Evolutionary conservation across 2,329 filamentous ascomycete genomes (phyloP).

Genomic region (Plenodomus tracheiphilus): DNA sequence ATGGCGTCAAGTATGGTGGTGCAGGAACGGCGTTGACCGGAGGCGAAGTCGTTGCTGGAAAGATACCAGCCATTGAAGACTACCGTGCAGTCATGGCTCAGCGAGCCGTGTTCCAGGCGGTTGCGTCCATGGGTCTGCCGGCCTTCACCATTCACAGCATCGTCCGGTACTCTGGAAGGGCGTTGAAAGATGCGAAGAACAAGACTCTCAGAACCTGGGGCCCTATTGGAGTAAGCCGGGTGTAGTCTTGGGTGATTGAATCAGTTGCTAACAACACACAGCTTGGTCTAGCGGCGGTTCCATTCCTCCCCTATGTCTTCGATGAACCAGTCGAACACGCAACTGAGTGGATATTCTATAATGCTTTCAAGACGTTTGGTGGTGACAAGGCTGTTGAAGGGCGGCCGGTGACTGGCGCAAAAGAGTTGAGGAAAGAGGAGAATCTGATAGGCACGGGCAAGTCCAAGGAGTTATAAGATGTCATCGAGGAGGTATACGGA

Average conservation of each 20-base stretch:
- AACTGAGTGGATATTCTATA: slow-evolving; percentile 88
- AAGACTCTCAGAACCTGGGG: slow-evolving; percentile 77
- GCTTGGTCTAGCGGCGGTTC: slow-evolving; percentile 69
- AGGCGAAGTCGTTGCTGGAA: slow-evolving; percentile 40
- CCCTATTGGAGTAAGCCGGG: slow-evolving; percentile 77
- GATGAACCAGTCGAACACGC: slow-evolving; percentile 91
- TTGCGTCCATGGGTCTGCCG: slow-evolving; percentile 92
- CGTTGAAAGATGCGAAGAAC: slow-evolving; percentile 83
- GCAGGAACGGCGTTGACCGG: slow-evolving; percentile 24
- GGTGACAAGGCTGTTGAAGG: slow-evolving; percentile 61
- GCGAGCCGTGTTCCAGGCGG: slow-evolving; percentile 82
- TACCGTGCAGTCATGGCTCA: slow-evolving; percentile 90
- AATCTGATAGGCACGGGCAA: slow-evolving; percentile 29
- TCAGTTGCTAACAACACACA: slow-evolving; percentile 30
- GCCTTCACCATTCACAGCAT: slow-evolving; percentile 94
- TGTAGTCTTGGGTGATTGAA: too few relatives aligned
- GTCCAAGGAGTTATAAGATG: slow-evolving; percentile 46
- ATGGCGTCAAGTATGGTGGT: slow-evolving; percentile 26
- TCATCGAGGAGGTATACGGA: too few relatives aligned
- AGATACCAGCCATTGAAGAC: slow-evolving; percentile 78
- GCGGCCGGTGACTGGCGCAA: slow-evolving; percentile 43
- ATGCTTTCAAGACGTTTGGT: slow-evolving; percentile 73
- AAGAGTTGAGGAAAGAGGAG: slow-evolving; percentile 42
- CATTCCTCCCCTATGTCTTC: slow-evolving; percentile 81
- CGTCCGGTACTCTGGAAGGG: slow-evolving; percentile 82